These are phyloP conservation scores for Paecilomyces dactylethromorphus DNA, from an alignment of 2,329 filamentous ascomycete genomes.

Conservation along the genomic window DNA sequence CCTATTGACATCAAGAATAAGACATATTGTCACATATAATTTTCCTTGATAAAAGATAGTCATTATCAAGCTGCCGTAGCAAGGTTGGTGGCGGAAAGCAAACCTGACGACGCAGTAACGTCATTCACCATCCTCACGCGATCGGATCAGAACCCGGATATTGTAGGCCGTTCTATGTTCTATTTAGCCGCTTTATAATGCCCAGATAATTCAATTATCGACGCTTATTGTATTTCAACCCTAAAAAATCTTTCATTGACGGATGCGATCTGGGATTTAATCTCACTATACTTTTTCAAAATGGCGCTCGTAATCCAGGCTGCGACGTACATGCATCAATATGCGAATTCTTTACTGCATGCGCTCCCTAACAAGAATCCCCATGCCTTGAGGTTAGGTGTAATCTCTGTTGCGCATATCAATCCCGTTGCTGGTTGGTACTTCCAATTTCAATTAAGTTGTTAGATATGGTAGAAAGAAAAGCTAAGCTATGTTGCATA, in stretches of 20 bases:
- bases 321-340: constrained; percentile 17
- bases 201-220: not conserved
- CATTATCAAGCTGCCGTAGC: not conserved
- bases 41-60: not conserved
- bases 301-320: constrained; percentile 20
- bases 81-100: not conserved
- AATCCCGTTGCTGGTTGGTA: constrained; percentile 18
- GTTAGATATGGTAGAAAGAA: not conserved
- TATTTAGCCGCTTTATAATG: not conserved
- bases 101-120: not conserved
- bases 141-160: not conserved
- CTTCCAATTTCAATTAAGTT: not conserved
- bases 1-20: not conserved
- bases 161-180: not conserved
- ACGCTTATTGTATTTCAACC: not conserved
- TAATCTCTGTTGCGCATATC: constrained; percentile 16
- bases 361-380: constrained; percentile 14
- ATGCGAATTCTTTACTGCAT: constrained; percentile 15
- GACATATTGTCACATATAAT: not conserved
- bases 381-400: constrained; percentile 15
- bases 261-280: not conserved
- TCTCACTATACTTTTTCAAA: not conserved
- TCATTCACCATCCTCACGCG: not conserved
- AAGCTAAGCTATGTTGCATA: not conserved
- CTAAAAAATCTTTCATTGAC: not conserved